phyloP scores from a whole-genome alignment of 1,284 basidiomycete species.

The Ustilago nuda region DNA sequence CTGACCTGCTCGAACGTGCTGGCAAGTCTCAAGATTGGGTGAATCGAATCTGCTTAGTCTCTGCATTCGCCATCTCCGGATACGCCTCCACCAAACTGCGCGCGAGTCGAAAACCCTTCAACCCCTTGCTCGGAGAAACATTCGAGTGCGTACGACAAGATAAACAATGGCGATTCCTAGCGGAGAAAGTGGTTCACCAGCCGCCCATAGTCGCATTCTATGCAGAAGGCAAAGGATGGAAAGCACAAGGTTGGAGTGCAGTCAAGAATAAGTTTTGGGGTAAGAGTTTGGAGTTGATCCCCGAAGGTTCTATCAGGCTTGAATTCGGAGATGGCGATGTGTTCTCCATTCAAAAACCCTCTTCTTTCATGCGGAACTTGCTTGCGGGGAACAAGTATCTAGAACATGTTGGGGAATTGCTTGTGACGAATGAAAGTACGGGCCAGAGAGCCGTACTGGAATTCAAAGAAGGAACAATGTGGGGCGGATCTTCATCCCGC shows the following conservation, averaged over 20 bases:
- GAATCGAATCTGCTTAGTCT: conserved; percentile 62
- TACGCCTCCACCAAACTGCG: conserved; percentile 66
- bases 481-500: conserved; percentile 56
- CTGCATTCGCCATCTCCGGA: conserved; percentile 64
- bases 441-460: conserved; percentile 58
- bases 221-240: conserved; percentile 66
- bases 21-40: conserved; percentile 58
- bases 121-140: conserved; percentile 68
- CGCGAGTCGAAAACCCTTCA: conserved; percentile 68
- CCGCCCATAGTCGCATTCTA: conserved; percentile 66
- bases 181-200: conserved; percentile 68
- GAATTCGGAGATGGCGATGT: conserved; percentile 65
- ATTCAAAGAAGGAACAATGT: conserved; percentile 68
- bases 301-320: conserved; percentile 58
- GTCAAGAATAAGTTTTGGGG: conserved; percentile 70
- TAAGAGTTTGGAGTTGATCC: conserved; percentile 67
- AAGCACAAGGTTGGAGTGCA: conserved; percentile 54
- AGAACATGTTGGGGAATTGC: conserved; percentile 68
- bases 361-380: conserved; percentile 68
- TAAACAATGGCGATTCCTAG: conserved; percentile 61
- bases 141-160: conserved; percentile 68
- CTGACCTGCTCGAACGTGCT: conserved; percentile 65
- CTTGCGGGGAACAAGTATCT: conserved; percentile 69
- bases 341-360: conserved; percentile 62
- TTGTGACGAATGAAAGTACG: conserved; percentile 59